A percentile compares a stretch with the other conserved stretches of the same genome.
phyloP scores from a whole-genome alignment of 2,329 filamentous ascomycete species.

The Alternaria ventricosa region DNA sequence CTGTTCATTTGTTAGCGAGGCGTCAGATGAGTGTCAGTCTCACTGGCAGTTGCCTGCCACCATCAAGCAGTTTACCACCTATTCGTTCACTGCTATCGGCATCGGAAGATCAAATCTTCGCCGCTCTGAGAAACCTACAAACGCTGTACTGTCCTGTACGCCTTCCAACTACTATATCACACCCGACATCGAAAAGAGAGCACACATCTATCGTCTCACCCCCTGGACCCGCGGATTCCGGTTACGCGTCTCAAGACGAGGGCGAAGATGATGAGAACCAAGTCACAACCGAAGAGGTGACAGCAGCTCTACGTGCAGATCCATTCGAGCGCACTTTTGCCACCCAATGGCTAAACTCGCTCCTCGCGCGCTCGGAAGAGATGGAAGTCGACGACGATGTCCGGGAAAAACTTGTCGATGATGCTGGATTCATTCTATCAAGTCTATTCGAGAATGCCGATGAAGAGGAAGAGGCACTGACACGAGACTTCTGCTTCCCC shows the following conservation, averaged over 20 bases:
- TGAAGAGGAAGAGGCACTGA: slow-evolving; percentile 36
- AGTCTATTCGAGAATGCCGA: slow-evolving; percentile 36
- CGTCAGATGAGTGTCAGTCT: slow-evolving; percentile 36
- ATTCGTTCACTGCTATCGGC: slow-evolving; percentile 29
- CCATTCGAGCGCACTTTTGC: slow-evolving; percentile 41
- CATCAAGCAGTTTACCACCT: slow-evolving; percentile 43
- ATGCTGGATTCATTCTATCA: slow-evolving; percentile 43
- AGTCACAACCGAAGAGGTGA: slow-evolving; percentile 28
- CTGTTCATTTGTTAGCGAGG: slow-evolving; percentile 3
- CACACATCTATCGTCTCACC: slow-evolving; percentile 25
- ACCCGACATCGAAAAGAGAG: slow-evolving; percentile 13
- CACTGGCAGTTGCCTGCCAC: slow-evolving; percentile 36
- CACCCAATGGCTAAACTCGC: slow-evolving; percentile 42
- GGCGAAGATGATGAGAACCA: slow-evolving; percentile 31
- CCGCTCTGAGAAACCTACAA: slow-evolving; percentile 37
- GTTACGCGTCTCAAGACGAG: slow-evolving; percentile 44
- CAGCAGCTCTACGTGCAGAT: slow-evolving; percentile 40
- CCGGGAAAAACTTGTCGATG: slow-evolving; percentile 31
- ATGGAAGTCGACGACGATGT: slow-evolving; percentile 34
- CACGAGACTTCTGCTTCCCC: slow-evolving; percentile 41
- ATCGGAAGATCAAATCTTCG: slow-evolving; percentile 30
- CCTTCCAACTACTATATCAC: slow-evolving; percentile 28
- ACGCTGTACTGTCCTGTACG: slow-evolving; percentile 44
- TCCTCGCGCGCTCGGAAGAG: slow-evolving; percentile 40
- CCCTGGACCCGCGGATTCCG: slow-evolving; percentile 39